Evolutionary conservation across 179 eudicot species (phyloP), one percentile per base, ranked within the genome.

Genomic region (Nepenthes alata): DNA sequence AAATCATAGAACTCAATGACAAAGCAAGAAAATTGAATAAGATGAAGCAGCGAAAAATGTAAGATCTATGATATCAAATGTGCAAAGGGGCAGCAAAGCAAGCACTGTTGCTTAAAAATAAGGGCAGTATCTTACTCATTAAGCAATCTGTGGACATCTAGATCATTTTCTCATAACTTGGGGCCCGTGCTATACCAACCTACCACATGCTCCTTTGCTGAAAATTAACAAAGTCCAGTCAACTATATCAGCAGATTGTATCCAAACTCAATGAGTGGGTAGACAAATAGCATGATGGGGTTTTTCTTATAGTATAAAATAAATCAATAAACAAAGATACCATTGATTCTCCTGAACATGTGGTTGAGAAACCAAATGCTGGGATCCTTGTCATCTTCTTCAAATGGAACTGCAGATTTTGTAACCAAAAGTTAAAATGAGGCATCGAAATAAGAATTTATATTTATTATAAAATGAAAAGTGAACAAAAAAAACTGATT

Each of bases 171-270:
- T 57, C 81, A 73, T n/a, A 91, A 78, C 76, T 91, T 91, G 45
- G 98, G 98, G 35, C 98, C 98, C 34, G 96, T 91, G 78, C 98
- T 91, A 67, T 91, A 91, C 98, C 98, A 91, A 45, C 98, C 98
- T 8, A 91, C 89, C 48, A 91, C 96, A 74, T 91, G 98, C 86
- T 91, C 98, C 83, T 89, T 91, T 3, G 96, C 98, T 91, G 95
- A 60, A 74, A 63, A 37, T 25, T 1, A 49, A 3, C n/a, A 59
- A 37, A 36, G 15, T 50, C n/a, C 53, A 10, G 53, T 61, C 35
- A 35, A 55, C 58, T 35, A 35, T 11, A 49, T 35, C 10, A 35
- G 14, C 15, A 41, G 45, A 4, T 4, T 41, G 8, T 41, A 41
- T 1, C 45, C 45, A 41, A 41, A 4, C 45, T 41, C 45, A 4